These are phyloP conservation scores for Diaporthe citrichinensis DNA, from an alignment of 2,329 filamentous ascomycete species.

Conservation along the genomic window DNA sequence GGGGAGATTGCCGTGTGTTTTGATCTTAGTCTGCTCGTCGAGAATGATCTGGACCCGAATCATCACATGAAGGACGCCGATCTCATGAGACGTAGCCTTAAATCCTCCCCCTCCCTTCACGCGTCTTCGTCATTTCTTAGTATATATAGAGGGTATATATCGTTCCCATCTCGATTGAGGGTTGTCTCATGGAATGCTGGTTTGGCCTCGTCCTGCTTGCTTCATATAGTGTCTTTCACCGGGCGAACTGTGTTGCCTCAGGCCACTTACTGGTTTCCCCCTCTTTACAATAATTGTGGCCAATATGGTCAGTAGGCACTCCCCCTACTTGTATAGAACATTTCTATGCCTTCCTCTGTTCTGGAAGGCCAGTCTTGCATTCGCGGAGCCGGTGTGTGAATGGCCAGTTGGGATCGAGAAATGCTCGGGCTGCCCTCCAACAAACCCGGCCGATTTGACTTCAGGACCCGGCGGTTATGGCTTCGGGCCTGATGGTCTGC, in stretches of 20 bases:
- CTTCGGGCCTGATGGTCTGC: neutral
- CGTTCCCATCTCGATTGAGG: neutral
- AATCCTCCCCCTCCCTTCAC: neutral
- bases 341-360: neutral
- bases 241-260: neutral
- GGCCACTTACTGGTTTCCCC: neutral
- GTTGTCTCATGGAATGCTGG: neutral
- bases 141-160: neutral
- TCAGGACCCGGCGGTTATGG: neutral
- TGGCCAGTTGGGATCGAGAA: conserved; percentile 2
- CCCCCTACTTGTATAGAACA: neutral
- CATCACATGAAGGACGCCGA: neutral
- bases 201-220: neutral
- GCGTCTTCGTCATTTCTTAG: neutral
- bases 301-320: neutral
- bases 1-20: neutral
- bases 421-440: neutral
- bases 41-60: neutral
- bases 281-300: neutral
- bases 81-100: neutral
- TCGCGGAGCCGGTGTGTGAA: neutral
- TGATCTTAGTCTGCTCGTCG: neutral
- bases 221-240: neutral
- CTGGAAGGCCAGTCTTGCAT: conserved; percentile 1
- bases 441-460: conserved; percentile 2